Evolutionary conservation across 768 basidiomycete species (phyloP), one percentile per base, ranked within the genome.

Genomic region (Lactifluus subvellereus): DNA sequence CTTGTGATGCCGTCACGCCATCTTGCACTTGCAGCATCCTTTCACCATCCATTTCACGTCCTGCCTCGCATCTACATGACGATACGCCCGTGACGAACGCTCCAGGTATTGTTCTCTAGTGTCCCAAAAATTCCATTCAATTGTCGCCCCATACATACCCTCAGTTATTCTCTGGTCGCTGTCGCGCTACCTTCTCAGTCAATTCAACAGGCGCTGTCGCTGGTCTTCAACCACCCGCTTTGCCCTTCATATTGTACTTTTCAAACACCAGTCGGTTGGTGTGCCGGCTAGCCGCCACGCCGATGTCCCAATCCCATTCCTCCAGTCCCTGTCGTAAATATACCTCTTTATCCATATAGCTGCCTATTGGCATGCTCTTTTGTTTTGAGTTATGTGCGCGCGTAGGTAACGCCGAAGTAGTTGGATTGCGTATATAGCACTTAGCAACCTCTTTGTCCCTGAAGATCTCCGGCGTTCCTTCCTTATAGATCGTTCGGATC

Each of bases 321-420:
- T 53, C 45, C 42, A 52, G 27, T 42, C 50, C 50, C 48, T 62
- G 56, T 53, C 57, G 35, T 62, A 62, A 54, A 64, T 64, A 64
- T 64, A 64, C 58, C 57, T 54, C 27, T 59, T 59, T 54, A 64
- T 64, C 22, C 38, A 30, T 64, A 64, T 59, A 43, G 62, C 40
- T 54, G 30, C 51, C 22, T n/a, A n/a, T 45, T 22, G 45, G 62
- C 43, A 35, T 20, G 42, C 22, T 43, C 32, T 50, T 48, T 14
- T 38, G 59, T 18, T 43, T 43, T 43, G 42, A 40, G n/a, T 48
- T 45, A 35, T 47, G 27, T 13, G 43, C 33, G 45, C 16, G n/a
- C 20, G 32, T 43, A 45, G 13, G 43, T 6, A 38, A 10, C 14
- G 40, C 40, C 6, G 14, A 47, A 47, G n/a, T 6, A 47, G n/a